Percentiles rank a stretch among this genome's conserved stretches.
phyloP scores from a whole-genome alignment of 306 rosid genomes.

The Begonia fuchsioides region DNA sequence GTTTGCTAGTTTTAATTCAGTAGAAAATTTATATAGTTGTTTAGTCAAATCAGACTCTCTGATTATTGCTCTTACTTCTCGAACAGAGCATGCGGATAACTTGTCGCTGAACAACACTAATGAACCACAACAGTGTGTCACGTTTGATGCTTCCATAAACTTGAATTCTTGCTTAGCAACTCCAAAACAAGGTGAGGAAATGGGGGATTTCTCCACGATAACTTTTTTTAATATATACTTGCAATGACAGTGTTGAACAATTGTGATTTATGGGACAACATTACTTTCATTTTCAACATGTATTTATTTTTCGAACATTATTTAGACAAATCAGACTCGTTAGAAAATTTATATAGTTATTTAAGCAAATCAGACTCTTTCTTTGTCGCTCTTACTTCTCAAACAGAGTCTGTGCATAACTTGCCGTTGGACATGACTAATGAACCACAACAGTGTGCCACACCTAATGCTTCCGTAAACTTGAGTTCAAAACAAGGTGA shows the following conservation, averaged over 20 bases:
- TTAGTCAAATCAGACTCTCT: conserved; percentile 30
- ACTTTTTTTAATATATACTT: no score
- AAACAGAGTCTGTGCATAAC: conserved; percentile 14
- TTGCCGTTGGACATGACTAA: conserved; percentile 15
- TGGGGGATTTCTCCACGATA: conserved; percentile 11
- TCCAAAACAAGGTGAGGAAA: conserved; percentile 6
- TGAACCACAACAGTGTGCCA: conserved; percentile 16
- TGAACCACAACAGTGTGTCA: conserved; percentile 16
- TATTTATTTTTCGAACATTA: no score
- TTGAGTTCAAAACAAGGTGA: conserved; percentile 6
- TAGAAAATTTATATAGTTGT: conserved; percentile 1
- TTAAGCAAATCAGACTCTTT: conserved; percentile 30
- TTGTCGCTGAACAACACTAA: conserved; percentile 14
- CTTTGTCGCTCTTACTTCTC: conserved; percentile 9
- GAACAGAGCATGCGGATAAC: conserved; percentile 13
- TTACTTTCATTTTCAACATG: no score
- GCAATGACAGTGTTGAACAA: no score
- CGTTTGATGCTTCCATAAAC: conserved; percentile 4
- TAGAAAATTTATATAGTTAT: conserved; percentile 1
- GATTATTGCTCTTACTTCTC: conserved; percentile 10
- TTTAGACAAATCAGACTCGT: no score
- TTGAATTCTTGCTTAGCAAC: conserved; percentile 3
- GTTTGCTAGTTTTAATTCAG: no score
- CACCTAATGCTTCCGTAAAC: conserved; percentile 4
- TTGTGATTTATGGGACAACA: no score